A percentile compares a stretch with the other conserved stretches of the same genome.
phyloP scores from a whole-genome alignment of 2,329 filamentous ascomycete species.

The Clonostachys rosea region DNA sequence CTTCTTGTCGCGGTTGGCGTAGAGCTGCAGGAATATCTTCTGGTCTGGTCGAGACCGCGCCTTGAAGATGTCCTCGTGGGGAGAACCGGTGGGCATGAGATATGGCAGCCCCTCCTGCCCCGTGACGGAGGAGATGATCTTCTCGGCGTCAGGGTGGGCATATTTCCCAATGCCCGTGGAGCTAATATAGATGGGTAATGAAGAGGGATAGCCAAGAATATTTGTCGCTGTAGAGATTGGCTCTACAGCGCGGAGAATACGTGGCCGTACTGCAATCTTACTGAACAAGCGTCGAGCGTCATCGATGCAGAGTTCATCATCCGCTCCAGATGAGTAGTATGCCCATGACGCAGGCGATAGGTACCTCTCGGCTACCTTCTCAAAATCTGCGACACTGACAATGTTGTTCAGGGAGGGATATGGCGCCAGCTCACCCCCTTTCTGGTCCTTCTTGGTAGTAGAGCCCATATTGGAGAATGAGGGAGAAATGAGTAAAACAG shows the following conservation, averaged over 20 bases:
- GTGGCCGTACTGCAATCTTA: conserved; percentile 71
- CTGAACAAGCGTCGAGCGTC: conserved; percentile 72
- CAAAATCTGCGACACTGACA: too few species aligned
- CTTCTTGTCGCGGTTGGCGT: conserved; percentile 49
- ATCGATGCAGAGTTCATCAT: conserved; percentile 71
- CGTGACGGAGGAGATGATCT: conserved; percentile 36
- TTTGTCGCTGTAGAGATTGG: conserved; percentile 66
- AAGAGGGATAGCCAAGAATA: conserved; percentile 46
- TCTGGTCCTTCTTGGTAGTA: too few species aligned
- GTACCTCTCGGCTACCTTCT: too few species aligned
- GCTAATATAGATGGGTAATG: conserved; percentile 54
- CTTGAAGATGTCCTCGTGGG: conserved; percentile 46
- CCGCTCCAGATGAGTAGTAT: conserved; percentile 80
- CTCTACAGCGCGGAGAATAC: conserved; percentile 77
- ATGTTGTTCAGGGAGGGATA: too few species aligned
- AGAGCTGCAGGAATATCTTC: conserved; percentile 58
- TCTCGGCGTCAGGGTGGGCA: conserved; percentile 38
- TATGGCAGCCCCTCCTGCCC: conserved; percentile 56
- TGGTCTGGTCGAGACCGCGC: conserved; percentile 9
- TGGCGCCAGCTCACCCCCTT: too few species aligned
- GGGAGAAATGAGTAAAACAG: too few species aligned
- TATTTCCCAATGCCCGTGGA: conserved; percentile 13
- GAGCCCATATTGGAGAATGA: too few species aligned
- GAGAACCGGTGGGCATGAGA: conserved; percentile 63
- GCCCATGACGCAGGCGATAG: conserved; percentile 19